Evolutionary conservation across 805 yeast species (phyloP).

Genomic region (Ogataea henricii): DNA sequence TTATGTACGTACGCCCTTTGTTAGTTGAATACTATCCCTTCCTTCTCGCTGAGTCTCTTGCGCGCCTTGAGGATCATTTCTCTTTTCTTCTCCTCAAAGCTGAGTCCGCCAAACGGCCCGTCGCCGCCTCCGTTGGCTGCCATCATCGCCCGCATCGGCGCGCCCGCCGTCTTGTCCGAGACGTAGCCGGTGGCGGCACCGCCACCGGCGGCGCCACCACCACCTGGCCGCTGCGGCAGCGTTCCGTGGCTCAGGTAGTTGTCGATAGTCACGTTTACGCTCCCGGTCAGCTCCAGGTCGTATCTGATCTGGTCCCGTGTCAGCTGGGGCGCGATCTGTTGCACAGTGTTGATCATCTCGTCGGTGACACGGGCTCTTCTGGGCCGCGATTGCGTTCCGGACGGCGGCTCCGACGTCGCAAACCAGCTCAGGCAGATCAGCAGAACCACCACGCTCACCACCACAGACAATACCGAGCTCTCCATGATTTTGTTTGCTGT

Average conservation of each 20-base stretch:
- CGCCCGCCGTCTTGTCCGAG: not conserved
- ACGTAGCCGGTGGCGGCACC: not conserved
- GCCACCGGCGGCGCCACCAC: too few species aligned
- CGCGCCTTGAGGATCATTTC: slow-evolving; percentile 66
- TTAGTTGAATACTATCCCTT: slow-evolving; percentile 17
- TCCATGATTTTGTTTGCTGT: slow-evolving; percentile 14
- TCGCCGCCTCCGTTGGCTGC: slow-evolving; percentile 7
- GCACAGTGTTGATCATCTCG: slow-evolving; percentile 84
- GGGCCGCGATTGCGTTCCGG: not conserved
- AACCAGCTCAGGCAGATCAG: slow-evolving; percentile 68
- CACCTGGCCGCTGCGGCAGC: slow-evolving; percentile 45
- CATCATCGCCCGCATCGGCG: not conserved
- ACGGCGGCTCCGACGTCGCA: slow-evolving; percentile 50
- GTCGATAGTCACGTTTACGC: slow-evolving; percentile 79
- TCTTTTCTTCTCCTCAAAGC: slow-evolving; percentile 49
- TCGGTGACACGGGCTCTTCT: slow-evolving; percentile 36
- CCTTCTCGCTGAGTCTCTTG: slow-evolving; percentile 44
- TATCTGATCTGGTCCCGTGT: slow-evolving; percentile 68
- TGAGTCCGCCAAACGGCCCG: slow-evolving; percentile 43
- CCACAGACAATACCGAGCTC: slow-evolving; percentile 51
- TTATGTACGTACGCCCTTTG: not conserved
- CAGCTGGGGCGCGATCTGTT: slow-evolving; percentile 75
- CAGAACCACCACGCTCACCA: slow-evolving; percentile 50
- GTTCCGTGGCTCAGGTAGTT: slow-evolving; percentile 61
- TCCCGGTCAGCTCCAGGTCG: slow-evolving; percentile 76